Evolutionary conservation across 2,329 filamentous ascomycete genomes (phyloP).

Genomic region (Pseudodiploospora longispora): DNA sequence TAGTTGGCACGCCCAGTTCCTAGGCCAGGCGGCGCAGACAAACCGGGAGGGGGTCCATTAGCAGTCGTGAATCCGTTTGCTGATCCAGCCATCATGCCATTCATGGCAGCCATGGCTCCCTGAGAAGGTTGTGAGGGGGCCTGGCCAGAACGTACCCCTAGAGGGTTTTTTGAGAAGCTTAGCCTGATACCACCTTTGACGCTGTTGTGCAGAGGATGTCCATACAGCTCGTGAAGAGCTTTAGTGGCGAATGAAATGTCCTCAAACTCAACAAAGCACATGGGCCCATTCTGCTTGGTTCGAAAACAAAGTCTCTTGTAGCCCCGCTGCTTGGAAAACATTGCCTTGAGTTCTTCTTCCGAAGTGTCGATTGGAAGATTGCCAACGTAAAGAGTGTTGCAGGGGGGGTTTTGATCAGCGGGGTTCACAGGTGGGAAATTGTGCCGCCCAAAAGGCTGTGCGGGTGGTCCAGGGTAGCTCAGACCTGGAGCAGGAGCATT

Average conservation of each 20-base stretch:
- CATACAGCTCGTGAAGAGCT: constrained; percentile 82
- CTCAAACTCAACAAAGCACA: constrained; percentile 99
- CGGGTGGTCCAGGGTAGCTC: constrained; percentile 32
- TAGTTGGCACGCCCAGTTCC: constrained; percentile 22
- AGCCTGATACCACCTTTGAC: constrained; percentile 90
- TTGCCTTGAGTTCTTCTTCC: constrained; percentile 87
- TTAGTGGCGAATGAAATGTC: constrained; percentile 88
- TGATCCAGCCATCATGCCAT: constrained; percentile 42
- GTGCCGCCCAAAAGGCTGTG: constrained; percentile 49
- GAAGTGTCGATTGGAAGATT: constrained; percentile 88
- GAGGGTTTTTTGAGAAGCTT: constrained; percentile 94
- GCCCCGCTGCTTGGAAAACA: constrained; percentile 88
- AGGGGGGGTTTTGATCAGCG: constrained; percentile 92
- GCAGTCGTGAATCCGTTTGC: constrained; percentile 56
- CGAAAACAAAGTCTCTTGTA: constrained; percentile 95
- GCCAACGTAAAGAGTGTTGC: constrained; percentile 97
- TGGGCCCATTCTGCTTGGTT: constrained; percentile 89
- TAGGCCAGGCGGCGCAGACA: constrained; percentile 67
- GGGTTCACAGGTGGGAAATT: constrained; percentile 84
- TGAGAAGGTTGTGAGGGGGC: constrained; percentile 28
- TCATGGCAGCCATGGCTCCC: constrained; percentile 45
- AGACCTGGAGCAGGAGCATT: constrained; percentile 28
- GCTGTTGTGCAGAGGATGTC: constrained; percentile 79
- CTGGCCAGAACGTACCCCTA: constrained; percentile 80
- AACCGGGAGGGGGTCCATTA: constrained; percentile 73